Base-by-base conservation (phyloP, 2,329 filamentous ascomycete species). In the Remersonia thermophila region DNA sequence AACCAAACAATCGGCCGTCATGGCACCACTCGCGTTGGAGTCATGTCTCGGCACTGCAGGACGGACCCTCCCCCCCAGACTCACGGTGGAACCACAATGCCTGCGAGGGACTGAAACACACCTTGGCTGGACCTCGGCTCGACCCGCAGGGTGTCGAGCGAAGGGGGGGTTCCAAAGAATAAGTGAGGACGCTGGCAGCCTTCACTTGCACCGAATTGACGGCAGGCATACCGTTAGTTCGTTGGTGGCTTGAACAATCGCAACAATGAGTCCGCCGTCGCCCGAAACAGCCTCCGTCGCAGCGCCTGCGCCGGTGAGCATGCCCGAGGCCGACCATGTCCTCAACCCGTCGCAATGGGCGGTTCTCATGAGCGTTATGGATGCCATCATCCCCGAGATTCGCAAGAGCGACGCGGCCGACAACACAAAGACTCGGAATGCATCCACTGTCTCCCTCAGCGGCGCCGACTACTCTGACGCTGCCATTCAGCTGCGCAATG, bases 311-410 rank as follows among this genome's bases (percentile, higher is more conserved):
- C 14, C 35, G 4, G 30, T 46, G 18, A 23, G 23, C 15, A 35
- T 46, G 7, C 43, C 43, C 3, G 25, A 37, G 6, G 30, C 34
- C 3, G 11, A 11, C 2, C 34, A 38, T 2, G 37, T 44, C 25
- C 38, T 51, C 16, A 42, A 26, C 20, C 32, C 41, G 6, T 30
- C 11, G 8, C 42, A 46, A 25, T 51, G 47, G 48, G 38, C 30
- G 25, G 43, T 49, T 16, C 40, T 52, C n/a, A 38, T 51, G 38
- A 42, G 45, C 7, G 31, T 52, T 27, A 47, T 52, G 46, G 46
- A 50, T 33, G 32, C 48, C 4, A 16, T 49, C 11, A 27, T 46
- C 28, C 45, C 50, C 3, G 39, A 44, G 3, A 27, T 50, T n/a
- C 37, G 43, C 14, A 29, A 7, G 27, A 9, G n/a, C 10, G 25